A percentile compares a stretch with the other conserved stretches of the same genome.
Evolutionary conservation across 2,329 filamentous ascomycete species (phyloP).

Genomic region (Fusarium euwallaceae): DNA sequence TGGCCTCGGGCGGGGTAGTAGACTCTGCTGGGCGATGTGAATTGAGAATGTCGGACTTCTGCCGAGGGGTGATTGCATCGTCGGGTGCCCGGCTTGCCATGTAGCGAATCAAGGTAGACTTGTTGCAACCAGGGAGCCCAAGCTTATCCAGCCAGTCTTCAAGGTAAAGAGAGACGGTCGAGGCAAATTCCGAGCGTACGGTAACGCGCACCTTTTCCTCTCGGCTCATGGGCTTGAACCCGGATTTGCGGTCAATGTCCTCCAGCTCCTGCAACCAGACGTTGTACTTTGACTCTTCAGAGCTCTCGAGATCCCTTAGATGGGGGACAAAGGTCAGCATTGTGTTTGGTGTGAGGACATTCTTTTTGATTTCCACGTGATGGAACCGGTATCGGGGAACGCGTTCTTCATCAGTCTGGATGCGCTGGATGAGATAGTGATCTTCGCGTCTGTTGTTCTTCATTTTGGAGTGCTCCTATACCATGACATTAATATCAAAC

Average conservation of each 20-base stretch:
- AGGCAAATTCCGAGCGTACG: constrained; percentile 65
- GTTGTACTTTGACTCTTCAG: constrained; percentile 68
- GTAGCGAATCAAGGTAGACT: constrained; percentile 65
- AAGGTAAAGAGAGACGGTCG: constrained; percentile 65
- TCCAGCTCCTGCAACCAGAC: constrained; percentile 70
- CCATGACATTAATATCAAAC: constrained; percentile 30
- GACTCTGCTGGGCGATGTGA: constrained; percentile 59
- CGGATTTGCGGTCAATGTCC: constrained; percentile 68
- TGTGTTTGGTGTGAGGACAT: constrained; percentile 70
- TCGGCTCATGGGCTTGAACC: constrained; percentile 67
- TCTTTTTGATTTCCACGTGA: constrained; percentile 70
- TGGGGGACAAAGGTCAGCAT: constrained; percentile 72
- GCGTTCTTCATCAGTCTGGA: constrained; percentile 64
- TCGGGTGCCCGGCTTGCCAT: constrained; percentile 64
- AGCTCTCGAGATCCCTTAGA: constrained; percentile 67
- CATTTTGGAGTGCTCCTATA: constrained; percentile 59
- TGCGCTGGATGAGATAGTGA: constrained; percentile 58
- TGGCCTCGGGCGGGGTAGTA: constrained; percentile 57
- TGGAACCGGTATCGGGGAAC: constrained; percentile 72
- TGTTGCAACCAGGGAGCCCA: constrained; percentile 64
- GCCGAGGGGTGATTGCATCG: constrained; percentile 65
- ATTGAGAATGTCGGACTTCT: constrained; percentile 65
- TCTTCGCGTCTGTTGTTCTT: constrained; percentile 61
- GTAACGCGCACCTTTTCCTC: constrained; percentile 64
- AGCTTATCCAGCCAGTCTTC: constrained; percentile 66